Conservation (phyloP, 208 protist genomes). For the Naegleria gruberi region DNA sequence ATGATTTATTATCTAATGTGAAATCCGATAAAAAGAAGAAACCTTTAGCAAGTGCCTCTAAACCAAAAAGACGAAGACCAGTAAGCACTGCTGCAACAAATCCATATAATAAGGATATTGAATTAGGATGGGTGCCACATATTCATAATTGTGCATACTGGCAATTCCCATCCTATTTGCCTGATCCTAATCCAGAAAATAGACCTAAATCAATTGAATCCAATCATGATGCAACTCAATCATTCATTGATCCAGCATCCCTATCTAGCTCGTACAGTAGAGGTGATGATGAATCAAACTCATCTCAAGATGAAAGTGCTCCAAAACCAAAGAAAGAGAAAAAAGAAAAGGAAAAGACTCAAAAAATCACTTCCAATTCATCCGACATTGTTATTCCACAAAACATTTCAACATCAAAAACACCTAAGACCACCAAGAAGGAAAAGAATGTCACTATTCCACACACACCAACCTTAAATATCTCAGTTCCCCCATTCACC, state of each 20-base stretch:
- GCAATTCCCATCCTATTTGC: not conserved
- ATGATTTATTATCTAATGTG: too few relatives aligned
- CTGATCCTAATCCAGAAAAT: not conserved
- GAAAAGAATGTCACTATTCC: not conserved
- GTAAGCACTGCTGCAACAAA: not conserved
- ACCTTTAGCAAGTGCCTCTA: not conserved
- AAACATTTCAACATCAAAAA: not conserved
- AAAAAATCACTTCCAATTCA: not conserved
- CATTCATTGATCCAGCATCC: not conserved
- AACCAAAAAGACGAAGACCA: not conserved
- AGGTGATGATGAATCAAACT: not conserved
- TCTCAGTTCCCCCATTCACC: not conserved
- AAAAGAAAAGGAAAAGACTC: not conserved
- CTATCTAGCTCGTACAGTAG: not conserved
- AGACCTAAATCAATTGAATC: not conserved
- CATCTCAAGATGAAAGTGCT: not conserved
- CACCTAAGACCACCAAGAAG: not conserved
- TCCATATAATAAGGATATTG: not conserved
- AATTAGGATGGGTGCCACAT: not conserved
- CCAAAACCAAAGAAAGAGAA: not conserved
- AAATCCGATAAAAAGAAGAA: not conserved
- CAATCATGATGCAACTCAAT: not conserved
- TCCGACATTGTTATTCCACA: not conserved
- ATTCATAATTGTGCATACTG: not conserved
- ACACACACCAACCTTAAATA: not conserved